phyloP scores from a whole-genome alignment of 2,329 filamentous ascomycete genomes.

The Xylaria sp. region DNA sequence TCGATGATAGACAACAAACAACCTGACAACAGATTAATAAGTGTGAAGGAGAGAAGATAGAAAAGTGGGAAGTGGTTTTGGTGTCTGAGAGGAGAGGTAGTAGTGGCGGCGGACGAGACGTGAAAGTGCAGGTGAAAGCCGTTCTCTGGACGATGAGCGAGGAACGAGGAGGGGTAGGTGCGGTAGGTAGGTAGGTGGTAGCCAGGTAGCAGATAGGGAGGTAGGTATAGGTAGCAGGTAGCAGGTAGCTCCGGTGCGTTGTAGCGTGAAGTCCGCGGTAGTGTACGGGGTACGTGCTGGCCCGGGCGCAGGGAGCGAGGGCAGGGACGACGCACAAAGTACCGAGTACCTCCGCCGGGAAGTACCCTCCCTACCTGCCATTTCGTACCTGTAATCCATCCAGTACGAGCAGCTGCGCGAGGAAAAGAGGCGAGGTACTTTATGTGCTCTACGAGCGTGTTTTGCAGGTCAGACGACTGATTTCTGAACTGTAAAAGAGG shows the following conservation, averaged over 20 bases:
- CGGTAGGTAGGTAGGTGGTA: background rate
- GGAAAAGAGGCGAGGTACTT: background rate
- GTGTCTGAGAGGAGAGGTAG: background rate
- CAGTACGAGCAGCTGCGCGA: background rate
- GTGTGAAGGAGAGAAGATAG: conserved; percentile 6
- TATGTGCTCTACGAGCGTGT: conserved; percentile 12
- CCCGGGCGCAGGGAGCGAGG: background rate
- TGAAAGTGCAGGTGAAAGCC: background rate
- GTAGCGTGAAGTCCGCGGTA: background rate
- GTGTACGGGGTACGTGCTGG: background rate
- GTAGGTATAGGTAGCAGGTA: background rate
- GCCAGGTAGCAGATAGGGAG: background rate
- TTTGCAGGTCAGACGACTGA: conserved; percentile 23
- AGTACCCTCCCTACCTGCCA: background rate
- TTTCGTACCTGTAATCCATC: too few relatives aligned
- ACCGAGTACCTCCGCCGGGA: background rate
- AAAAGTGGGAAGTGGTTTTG: conserved; percentile 7
- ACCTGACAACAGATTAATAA: conserved; percentile 3
- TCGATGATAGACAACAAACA: conserved; percentile 4
- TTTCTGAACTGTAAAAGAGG: conserved; percentile 13
- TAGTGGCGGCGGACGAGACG: background rate
- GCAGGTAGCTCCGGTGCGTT: background rate
- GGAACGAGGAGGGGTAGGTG: conserved; percentile 14
- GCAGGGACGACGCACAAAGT: background rate
- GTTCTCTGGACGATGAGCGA: conserved; percentile 11